These are phyloP conservation scores for Fomitopsis serialis DNA, from an alignment of 768 basidiomycete genomes.

Conservation along the genomic window DNA sequence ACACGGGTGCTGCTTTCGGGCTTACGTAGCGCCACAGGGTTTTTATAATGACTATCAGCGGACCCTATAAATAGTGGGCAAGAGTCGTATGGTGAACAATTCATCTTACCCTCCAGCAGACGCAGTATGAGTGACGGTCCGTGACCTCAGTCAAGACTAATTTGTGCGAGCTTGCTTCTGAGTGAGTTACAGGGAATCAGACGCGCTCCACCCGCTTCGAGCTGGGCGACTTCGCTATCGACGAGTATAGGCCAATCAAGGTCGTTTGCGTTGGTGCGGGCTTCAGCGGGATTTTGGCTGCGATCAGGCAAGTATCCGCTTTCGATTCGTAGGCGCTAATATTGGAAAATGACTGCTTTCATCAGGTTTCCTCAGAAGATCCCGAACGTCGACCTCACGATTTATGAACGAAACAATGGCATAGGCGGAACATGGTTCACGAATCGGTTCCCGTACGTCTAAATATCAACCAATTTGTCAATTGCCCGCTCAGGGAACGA, in stretches of 20 bases:
- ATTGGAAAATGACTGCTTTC: background rate
- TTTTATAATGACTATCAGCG: too few species aligned
- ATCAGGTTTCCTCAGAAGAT: conserved; percentile 17
- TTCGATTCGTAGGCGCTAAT: background rate
- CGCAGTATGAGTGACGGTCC: too few species aligned
- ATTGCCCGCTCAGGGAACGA: background rate
- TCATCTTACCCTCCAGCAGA: too few species aligned
- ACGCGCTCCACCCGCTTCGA: background rate
- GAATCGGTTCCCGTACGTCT: conserved; percentile 48
- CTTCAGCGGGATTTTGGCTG: conserved; percentile 54
- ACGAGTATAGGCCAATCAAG: conserved; percentile 47
- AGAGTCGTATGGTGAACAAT: too few species aligned
- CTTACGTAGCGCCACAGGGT: too few species aligned
- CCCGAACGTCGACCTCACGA: conserved; percentile 46
- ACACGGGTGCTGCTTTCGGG: too few species aligned
- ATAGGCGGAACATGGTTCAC: conserved; percentile 61
- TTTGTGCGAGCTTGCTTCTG: too few species aligned
- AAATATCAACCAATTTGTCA: background rate
- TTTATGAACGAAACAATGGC: conserved; percentile 55
- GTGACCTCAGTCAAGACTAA: too few species aligned
- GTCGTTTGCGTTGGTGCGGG: conserved; percentile 58
- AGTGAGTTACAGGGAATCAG: background rate
- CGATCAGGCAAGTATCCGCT: conserved; percentile 37
- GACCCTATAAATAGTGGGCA: too few species aligned
- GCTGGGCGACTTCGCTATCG: conserved; percentile 42